A percentile compares a stretch with the other conserved stretches of the same genome.
Conservation (phyloP, 1,284 basidiomycete species). For the Hypsizygus ulmarius region DNA sequence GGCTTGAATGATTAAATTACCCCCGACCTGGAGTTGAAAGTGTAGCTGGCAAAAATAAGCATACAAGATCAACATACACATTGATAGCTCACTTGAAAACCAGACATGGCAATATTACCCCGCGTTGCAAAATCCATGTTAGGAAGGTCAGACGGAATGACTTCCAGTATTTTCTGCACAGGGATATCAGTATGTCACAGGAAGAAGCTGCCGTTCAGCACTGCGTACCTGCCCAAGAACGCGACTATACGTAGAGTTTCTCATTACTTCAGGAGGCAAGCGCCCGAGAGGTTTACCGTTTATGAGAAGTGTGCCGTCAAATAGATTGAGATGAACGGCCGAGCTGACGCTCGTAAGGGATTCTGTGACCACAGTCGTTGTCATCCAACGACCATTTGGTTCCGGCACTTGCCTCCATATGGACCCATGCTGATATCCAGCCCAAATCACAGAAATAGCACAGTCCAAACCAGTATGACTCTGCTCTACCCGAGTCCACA, state of each 20-base stretch:
- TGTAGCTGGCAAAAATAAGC: slow-evolving; percentile 25
- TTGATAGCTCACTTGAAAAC: slow-evolving; percentile 15
- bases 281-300: slow-evolving; percentile 38
- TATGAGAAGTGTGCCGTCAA: slow-evolving; percentile 41
- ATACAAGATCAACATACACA: not conserved
- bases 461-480: slow-evolving; percentile 35
- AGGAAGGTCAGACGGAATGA: slow-evolving; percentile 32
- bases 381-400: slow-evolving; percentile 39
- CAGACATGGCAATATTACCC: slow-evolving; percentile 21
- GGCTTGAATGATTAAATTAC: slow-evolving; percentile 31
- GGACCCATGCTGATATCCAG: slow-evolving; percentile 27
- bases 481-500: slow-evolving; percentile 15
- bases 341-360: slow-evolving; percentile 14
- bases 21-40: slow-evolving; percentile 26
- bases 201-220: not conserved
- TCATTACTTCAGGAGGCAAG: slow-evolving; percentile 33
- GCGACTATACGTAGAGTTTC: slow-evolving; percentile 30
- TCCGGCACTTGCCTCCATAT: slow-evolving; percentile 29
- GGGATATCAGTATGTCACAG: not conserved
- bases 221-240: slow-evolving; percentile 28
- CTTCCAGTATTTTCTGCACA: slow-evolving; percentile 33
- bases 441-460: slow-evolving; percentile 37
- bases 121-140: slow-evolving; percentile 37
- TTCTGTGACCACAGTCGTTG: slow-evolving; percentile 19
- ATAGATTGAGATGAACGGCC: slow-evolving; percentile 36